phyloP scores from a whole-genome alignment of 208 protist genomes.

The Wallacemonas collosoma region DNA sequence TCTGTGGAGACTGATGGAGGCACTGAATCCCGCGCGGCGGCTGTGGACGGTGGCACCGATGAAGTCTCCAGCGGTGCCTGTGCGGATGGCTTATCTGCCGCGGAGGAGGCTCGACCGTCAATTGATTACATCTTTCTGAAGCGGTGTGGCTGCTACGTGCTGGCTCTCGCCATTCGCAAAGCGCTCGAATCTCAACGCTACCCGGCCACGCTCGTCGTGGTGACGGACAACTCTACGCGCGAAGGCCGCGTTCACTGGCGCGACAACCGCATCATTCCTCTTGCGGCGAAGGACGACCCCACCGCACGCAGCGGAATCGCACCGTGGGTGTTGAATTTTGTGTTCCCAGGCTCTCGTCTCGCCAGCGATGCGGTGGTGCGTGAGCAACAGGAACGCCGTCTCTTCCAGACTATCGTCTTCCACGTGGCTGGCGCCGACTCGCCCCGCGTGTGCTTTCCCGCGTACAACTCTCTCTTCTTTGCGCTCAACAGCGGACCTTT shows the following conservation, averaged over 20 bases:
- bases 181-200: constrained; percentile 29
- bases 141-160: constrained; percentile 39
- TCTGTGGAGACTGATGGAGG: background rate
- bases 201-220: constrained; percentile 52
- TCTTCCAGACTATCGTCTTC: constrained; percentile 63
- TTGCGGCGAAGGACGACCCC: constrained; percentile 27
- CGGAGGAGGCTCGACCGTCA: background rate
- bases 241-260: constrained; percentile 60
- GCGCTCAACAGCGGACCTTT: constrained; percentile 52
- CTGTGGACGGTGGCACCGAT: background rate
- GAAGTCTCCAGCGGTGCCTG: background rate
- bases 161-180: constrained; percentile 41
- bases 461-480: constrained; percentile 51
- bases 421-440: constrained; percentile 38
- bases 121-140: constrained; percentile 35
- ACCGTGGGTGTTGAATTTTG: constrained; percentile 79
- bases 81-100: background rate
- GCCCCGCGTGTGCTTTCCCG: constrained; percentile 40
- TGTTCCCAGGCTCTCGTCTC: constrained; percentile 56
- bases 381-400: constrained; percentile 34
- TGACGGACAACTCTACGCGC: constrained; percentile 68
- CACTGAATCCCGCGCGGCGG: background rate
- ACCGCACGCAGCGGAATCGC: constrained; percentile 40
- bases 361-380: constrained; percentile 24
- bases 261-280: constrained; percentile 43